Evolutionary conservation across 2,329 filamentous ascomycete genomes (phyloP).

Genomic region (Pestalotiopsis sp.): DNA sequence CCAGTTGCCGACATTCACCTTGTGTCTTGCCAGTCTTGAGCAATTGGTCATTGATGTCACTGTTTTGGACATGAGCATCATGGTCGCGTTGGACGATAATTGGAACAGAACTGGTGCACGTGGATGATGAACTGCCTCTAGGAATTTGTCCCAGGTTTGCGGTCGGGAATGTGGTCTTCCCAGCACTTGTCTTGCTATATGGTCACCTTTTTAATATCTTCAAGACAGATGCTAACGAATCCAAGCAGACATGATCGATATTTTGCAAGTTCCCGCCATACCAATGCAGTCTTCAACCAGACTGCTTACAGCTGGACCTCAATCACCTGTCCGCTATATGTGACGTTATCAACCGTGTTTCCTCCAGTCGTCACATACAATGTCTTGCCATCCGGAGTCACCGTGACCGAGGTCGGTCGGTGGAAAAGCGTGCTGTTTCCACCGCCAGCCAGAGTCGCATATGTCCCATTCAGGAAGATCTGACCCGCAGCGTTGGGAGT

Average conservation of each 20-base stretch:
- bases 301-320: background rate
- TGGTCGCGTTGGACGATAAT: no score
- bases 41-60: background rate
- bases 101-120: no score
- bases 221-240: no score
- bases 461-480: background rate
- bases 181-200: no score
- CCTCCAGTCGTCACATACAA: constrained; percentile 6
- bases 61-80: background rate
- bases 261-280: no score
- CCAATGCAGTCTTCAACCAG: background rate
- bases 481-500: background rate
- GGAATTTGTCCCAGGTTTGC: no score
- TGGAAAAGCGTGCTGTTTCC: background rate
- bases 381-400: background rate
- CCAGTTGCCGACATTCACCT: no score
- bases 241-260: no score
- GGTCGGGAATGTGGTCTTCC: no score
- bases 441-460: constrained; percentile 1
- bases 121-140: no score
- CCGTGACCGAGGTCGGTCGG: constrained; percentile 2
- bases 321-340: constrained; percentile 7
- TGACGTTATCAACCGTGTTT: background rate
- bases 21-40: background rate
- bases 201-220: no score